phyloP scores from a whole-genome alignment of 441 rosid genomes.

The Croton setiger region DNA sequence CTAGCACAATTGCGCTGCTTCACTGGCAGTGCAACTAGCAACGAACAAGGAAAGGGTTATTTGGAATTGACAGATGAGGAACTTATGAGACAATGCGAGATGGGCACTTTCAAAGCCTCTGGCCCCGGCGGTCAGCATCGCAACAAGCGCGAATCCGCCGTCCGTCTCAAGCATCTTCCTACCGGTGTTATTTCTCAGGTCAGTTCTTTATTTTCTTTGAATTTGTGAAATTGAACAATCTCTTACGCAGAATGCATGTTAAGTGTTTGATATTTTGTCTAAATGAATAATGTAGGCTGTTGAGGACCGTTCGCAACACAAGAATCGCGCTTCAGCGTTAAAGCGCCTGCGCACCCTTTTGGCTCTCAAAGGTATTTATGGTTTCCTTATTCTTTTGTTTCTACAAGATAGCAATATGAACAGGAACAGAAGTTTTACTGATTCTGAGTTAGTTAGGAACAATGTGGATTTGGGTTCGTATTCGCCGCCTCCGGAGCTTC shows the following conservation, averaged over 20 bases:
- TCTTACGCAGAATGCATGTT: not conserved
- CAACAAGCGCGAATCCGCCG: conserved; percentile 96
- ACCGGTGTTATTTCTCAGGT: conserved; percentile 84
- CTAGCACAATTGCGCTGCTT: conserved; percentile 1
- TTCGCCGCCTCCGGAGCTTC: conserved; percentile 74
- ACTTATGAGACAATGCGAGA: conserved; percentile 70
- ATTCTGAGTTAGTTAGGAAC: conserved; percentile 56
- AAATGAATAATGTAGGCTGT: conserved; percentile 37
- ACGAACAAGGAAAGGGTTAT: conserved; percentile 21
- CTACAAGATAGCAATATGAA: not conserved
- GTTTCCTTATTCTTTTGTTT: not conserved
- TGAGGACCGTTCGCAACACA: conserved; percentile 94
- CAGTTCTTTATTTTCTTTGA: not conserved
- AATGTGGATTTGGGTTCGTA: conserved; percentile 46
- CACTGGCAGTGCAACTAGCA: conserved; percentile 1
- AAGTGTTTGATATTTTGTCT: conserved; percentile 22
- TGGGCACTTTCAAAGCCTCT: conserved; percentile 66
- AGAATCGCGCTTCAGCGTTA: conserved; percentile 85
- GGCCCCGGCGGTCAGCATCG: conserved; percentile 99
- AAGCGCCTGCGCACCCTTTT: conserved; percentile 70
- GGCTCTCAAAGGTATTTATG: conserved; percentile 61
- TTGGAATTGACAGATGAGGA: conserved; percentile 64
- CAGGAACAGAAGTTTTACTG: not conserved
- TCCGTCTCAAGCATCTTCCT: conserved; percentile 78
- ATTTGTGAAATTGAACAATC: not conserved